Base-by-base conservation (phyloP, 2,329 filamentous ascomycete genomes). In the Cylindrodendrum hubeiense region DNA sequence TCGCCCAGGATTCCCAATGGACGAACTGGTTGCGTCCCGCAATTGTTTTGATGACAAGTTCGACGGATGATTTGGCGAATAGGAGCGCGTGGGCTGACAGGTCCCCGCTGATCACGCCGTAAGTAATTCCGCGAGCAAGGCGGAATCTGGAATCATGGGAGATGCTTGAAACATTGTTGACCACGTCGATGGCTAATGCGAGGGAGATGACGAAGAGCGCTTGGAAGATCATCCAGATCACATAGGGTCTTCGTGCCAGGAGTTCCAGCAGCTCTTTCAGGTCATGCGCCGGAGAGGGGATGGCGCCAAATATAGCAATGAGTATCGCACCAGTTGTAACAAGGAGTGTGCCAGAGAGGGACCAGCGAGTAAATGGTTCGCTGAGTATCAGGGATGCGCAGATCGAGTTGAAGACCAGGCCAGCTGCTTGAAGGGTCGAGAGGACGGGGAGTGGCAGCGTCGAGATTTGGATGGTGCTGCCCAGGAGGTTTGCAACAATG, bases 371-470 rank as follows among this genome's bases (percentile, higher is more conserved):
- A 81, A 98, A 99, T 5, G 95, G 93, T 80, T 99, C 95, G 75
- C 92, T 91, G 51, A 99, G 87, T 75, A 98, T 93, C 62, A 98
- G 83, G 47, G 94, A 97, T 67, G 96, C 96, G 85, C 97, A 97
- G 79, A 98, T 94, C 62, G 95, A 97, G 84, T 99, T 99, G 86
- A 99, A 99, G 67, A 99, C 96, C 60, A 99, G 87, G 47, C 96
- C 96, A 4, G 95, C 97, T 19, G 95, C 95, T 82, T 99, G 96
- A 39, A 99, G 85, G 1, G 96, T 98, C 61, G 95, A 98, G 34
- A 99, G 88, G 6, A 99, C 94, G 21, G 96, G 96, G 22, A 99
- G 85, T 17, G 96, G 96, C 47, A 99, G 86, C 1, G 95, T 98
- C 30, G 96, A 98, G 78, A 99, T 98, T 81, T 99, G 96, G 64